phyloP scores from a whole-genome alignment of 768 basidiomycete genomes.

The Amanita exitialis region DNA sequence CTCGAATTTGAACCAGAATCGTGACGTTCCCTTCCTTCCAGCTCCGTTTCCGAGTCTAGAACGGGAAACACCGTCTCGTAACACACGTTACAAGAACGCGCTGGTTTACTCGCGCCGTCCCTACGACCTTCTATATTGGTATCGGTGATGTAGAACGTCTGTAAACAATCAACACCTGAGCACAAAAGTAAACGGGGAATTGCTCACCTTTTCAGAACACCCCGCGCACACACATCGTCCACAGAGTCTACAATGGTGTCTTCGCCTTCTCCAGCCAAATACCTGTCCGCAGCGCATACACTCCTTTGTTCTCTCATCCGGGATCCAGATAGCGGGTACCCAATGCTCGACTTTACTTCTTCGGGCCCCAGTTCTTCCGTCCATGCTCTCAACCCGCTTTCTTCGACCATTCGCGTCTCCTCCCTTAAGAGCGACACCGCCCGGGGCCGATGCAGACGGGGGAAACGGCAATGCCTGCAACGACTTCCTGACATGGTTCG shows the following conservation, averaged over 20 bases:
- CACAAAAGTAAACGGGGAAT: neutral
- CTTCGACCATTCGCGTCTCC: slow-evolving; percentile 9
- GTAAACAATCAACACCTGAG: neutral
- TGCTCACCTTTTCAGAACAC: slow-evolving; percentile 68
- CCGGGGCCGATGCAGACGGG: slow-evolving; percentile 38
- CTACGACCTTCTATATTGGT: slow-evolving; percentile 21
- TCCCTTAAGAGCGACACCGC: slow-evolving; percentile 18
- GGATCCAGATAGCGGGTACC: slow-evolving; percentile 89
- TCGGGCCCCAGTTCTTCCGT: slow-evolving; percentile 15
- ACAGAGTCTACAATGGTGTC: slow-evolving; percentile 84
- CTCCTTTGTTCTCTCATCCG: slow-evolving; percentile 69
- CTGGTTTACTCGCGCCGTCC: slow-evolving; percentile 38
- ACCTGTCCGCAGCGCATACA: slow-evolving; percentile 78
- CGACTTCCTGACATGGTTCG: slow-evolving; percentile 61
- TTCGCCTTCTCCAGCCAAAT: slow-evolving; percentile 71
- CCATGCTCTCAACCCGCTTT: neutral
- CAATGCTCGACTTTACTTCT: slow-evolving; percentile 65
- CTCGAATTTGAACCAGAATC: neutral
- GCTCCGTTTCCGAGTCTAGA: slow-evolving; percentile 22
- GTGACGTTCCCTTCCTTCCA: neutral
- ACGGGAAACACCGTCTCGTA: slow-evolving; percentile 81
- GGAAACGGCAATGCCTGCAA: slow-evolving; percentile 66
- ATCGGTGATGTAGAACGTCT: slow-evolving; percentile 84
- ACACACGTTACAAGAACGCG: slow-evolving; percentile 79
- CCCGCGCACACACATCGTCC: slow-evolving; percentile 78